Conservation (phyloP, 345 rosid genomes). For the Moricandia arvensis region DNA sequence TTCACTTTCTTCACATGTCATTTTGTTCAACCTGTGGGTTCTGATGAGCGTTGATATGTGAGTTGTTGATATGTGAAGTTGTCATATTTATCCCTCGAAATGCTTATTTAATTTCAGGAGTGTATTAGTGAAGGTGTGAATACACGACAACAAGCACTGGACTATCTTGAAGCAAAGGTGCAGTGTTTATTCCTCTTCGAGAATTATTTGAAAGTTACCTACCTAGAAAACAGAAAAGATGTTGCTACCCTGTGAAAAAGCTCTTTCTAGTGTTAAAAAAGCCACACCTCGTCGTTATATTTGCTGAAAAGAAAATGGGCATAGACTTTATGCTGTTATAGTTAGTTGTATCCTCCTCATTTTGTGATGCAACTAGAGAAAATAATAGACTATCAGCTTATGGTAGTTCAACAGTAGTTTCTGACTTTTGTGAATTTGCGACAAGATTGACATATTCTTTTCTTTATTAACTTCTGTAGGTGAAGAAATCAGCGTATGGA, state of each 20-base stretch:
- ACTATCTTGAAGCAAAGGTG: slow-evolving; percentile 76
- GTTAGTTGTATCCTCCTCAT: not conserved
- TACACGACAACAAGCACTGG: slow-evolving; percentile 68
- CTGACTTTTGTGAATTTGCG: slow-evolving; percentile 6
- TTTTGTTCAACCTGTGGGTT: not conserved
- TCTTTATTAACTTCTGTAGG: slow-evolving; percentile 44
- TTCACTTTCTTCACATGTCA: not conserved
- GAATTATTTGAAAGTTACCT: not conserved
- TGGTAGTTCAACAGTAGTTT: slow-evolving; percentile 14
- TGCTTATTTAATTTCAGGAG: slow-evolving; percentile 55
- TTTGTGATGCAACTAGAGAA: not conserved
- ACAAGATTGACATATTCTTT: not conserved
- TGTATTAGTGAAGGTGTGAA: slow-evolving; percentile 59
- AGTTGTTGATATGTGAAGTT: not conserved
- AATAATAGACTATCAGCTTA: slow-evolving; percentile 8
- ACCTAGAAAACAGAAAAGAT: not conserved
- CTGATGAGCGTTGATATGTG: slow-evolving; percentile 12
- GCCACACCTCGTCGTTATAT: not conserved
- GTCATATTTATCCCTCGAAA: not conserved
- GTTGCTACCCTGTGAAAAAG: not conserved
- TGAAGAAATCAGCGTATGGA: slow-evolving; percentile 48
- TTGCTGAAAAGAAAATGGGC: slow-evolving; percentile 3
- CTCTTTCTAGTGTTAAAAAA: slow-evolving; percentile 1
- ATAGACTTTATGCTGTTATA: slow-evolving; percentile 4
- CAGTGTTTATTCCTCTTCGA: slow-evolving; percentile 12